Base-by-base conservation (phyloP, 129 eudicot genomes). In the Arctium minus region DNA sequence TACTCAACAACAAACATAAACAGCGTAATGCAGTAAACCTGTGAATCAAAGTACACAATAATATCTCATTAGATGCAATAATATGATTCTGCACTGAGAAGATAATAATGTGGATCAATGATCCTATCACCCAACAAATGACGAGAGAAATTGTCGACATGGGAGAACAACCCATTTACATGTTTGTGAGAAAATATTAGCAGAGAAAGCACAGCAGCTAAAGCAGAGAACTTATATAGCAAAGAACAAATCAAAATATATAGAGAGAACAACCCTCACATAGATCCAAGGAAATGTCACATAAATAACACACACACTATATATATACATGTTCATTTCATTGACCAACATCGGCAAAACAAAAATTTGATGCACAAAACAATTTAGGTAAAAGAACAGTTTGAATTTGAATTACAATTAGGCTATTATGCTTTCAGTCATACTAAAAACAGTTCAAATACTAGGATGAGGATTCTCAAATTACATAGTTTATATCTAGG, bases 21-120 rank as follows among this genome's bases (percentile, higher is more conserved):
- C 35, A 75, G 68, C 0, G 29, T 53, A 60, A 17, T 60, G 68
- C 68, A 60, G 68, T 60, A 60, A 82, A 67, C 78, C 60, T 82
- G 81, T 42, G 38, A 48, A 12, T n/a, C 60, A 82, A 75, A 74
- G 76, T 82, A 79, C 38, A 62, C 18, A 46, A 74, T 65, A 46
- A 82, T 42, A 60, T 64, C 79, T 27, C 80, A 56, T 56, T 56
- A 56, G 67, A 56, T 15, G 60, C 48, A 65, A 36, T 30, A 79
- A 67, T 5, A 72, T 36, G 50, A 65, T 8, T 65, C 70, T 65
- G 31, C 70, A 22, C 33, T 7, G 70, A 65, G 68, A 13, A 60
- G 68, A 60, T n/a, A 60, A 17, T n/a, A 15, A n/a, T 60, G 6
- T n/a, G 8, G 29, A 60, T 60, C 74, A 70, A 33, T 70, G n/a